A percentile compares a stretch with the other conserved stretches of the same genome.
Conservation (phyloP, 306 rosid genomes). For the Dalbergia cochinchinensis region DNA sequence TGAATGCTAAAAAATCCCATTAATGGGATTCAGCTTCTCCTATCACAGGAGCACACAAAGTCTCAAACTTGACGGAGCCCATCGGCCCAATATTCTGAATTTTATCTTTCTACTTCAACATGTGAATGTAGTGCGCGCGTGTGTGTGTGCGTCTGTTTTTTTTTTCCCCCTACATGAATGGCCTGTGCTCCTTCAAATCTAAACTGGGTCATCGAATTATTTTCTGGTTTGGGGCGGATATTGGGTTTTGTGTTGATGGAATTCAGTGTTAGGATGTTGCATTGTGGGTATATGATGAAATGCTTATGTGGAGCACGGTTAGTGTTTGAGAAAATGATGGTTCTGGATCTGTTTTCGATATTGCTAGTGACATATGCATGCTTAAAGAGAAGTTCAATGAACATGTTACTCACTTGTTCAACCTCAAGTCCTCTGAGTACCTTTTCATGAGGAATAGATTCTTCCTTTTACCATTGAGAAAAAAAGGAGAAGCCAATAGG, state of each 20-base stretch:
- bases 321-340: slow-evolving; percentile 42
- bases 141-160: no score
- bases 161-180: slow-evolving; percentile 39
- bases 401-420: no score
- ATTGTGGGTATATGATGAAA: slow-evolving; percentile 54
- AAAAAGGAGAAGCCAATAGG: background rate
- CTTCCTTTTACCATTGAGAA: slow-evolving; percentile 36
- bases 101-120: background rate
- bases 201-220: slow-evolving; percentile 23
- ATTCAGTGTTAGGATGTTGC: slow-evolving; percentile 46
- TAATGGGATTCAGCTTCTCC: slow-evolving; percentile 3
- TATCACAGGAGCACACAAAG: background rate
- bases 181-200: slow-evolving; percentile 46
- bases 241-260: slow-evolving; percentile 41
- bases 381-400: slow-evolving; percentile 46
- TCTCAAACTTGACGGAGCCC: slow-evolving; percentile 11
- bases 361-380: slow-evolving; percentile 40
- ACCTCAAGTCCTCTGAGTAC: slow-evolving; percentile 37
- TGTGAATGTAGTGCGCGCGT: background rate
- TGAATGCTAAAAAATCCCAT: slow-evolving; percentile 27
- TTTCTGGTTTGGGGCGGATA: background rate
- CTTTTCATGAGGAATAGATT: slow-evolving; percentile 39
- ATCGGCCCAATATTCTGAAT: background rate
- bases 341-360: slow-evolving; percentile 30
- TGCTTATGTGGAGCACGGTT: slow-evolving; percentile 50